These are phyloP conservation scores for Trebouxia sp. DNA, from an alignment of 139 green algal species.

Conservation along the genomic window DNA sequence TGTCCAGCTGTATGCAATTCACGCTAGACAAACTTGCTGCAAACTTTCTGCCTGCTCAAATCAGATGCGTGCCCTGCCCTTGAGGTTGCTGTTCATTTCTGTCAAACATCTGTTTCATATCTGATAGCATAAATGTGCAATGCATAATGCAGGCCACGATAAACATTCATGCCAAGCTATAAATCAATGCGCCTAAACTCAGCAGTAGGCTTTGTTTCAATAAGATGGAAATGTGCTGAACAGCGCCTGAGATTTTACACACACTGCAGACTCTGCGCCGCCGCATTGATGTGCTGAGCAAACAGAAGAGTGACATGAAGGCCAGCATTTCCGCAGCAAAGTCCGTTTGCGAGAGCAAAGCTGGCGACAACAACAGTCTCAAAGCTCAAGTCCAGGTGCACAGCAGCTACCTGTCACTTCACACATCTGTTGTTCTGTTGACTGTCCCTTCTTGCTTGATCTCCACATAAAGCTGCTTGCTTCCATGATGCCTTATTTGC, in stretches of 20 bases:
- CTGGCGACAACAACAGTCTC: neutral
- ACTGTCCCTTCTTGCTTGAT: too few species aligned
- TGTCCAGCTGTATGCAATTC: neutral
- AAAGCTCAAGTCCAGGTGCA: slow-evolving; percentile 4
- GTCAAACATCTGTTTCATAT: too few species aligned
- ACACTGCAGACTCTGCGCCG: slow-evolving; percentile 12
- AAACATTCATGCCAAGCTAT: too few species aligned
- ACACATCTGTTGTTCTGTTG: neutral
- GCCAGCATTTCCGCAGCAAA: neutral
- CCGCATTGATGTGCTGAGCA: neutral
- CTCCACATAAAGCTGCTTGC: too few species aligned
- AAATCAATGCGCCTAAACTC: too few species aligned
- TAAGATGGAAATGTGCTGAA: too few species aligned
- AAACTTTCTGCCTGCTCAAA: neutral
- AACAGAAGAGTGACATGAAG: slow-evolving; percentile 9
- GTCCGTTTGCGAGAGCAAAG: neutral
- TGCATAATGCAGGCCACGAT: too few species aligned
- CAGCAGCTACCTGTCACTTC: neutral
- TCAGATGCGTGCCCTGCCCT: neutral
- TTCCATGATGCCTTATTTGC: too few species aligned
- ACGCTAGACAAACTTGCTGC: neutral
- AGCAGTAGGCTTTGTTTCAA: too few species aligned
- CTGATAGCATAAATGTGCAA: too few species aligned
- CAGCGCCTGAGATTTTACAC: too few species aligned
- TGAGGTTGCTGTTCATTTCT: neutral